Evolutionary conservation across 805 yeast genomes (phyloP).

Genomic region (Ogataea henricii): DNA sequence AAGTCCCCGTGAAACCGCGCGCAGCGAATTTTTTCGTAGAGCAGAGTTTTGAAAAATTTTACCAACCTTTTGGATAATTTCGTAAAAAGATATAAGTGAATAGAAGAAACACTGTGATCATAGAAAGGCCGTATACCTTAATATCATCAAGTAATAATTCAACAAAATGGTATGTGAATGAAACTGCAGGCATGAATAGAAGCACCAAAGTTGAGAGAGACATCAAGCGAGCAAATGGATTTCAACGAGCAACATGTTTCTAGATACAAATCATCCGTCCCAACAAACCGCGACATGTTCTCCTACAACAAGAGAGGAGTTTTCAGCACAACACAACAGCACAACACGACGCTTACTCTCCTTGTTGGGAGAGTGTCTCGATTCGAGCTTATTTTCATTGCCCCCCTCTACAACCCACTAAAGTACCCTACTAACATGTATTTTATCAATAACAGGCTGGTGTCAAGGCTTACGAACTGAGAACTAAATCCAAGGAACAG

Average conservation of each 20-base stretch:
- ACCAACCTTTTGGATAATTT: slow-evolving; percentile 2
- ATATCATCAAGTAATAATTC: slow-evolving; percentile 14
- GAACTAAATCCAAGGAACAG: slow-evolving; percentile 96
- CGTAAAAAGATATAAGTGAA: slow-evolving; percentile 3
- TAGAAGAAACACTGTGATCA: slow-evolving; percentile 5
- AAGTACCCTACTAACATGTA: slow-evolving; percentile 3
- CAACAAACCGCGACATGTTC: no score
- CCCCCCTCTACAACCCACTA: not conserved
- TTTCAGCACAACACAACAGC: not conserved
- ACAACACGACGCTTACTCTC: no score
- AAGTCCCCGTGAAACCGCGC: slow-evolving; percentile 6
- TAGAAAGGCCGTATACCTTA: slow-evolving; percentile 10
- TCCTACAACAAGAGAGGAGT: not conserved
- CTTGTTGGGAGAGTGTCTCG: no score
- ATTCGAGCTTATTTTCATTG: not conserved
- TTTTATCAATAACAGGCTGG: slow-evolving; percentile 59
- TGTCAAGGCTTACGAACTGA: slow-evolving; percentile 93
- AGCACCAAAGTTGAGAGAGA: not conserved
- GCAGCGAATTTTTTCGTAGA: slow-evolving; percentile 9
- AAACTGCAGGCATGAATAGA: not conserved
- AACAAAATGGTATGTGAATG: slow-evolving; percentile 23
- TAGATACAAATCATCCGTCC: not conserved
- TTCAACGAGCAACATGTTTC: not conserved
- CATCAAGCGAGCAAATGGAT: not conserved
- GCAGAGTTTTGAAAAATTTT: slow-evolving; percentile 2